Percentiles rank a stretch among this genome's conserved stretches.
Evolutionary conservation across 306 rosid genomes (phyloP).

Genomic region (Vigna mungo): DNA sequence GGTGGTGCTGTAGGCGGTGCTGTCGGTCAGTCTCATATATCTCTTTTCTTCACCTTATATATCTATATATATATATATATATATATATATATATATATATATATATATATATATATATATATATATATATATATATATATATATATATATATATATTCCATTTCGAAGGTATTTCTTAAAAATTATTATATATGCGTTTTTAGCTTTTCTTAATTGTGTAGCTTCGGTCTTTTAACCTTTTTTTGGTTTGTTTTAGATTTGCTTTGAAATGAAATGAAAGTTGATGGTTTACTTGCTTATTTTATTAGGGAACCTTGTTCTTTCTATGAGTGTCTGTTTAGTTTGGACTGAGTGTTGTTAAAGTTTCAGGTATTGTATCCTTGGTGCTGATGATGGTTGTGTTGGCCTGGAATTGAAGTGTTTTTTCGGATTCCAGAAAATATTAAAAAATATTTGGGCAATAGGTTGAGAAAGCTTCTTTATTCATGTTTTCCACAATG

Average conservation of each 20-base stretch:
- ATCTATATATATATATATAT: too few relatives aligned
- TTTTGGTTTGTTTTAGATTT: not conserved
- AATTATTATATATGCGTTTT: not conserved
- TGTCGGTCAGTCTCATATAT: conserved; percentile 54
- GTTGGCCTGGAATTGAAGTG: not conserved
- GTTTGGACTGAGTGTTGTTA: not conserved
- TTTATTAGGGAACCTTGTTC: conserved; percentile 1
- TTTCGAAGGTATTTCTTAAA: not conserved
- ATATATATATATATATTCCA: too few relatives aligned
- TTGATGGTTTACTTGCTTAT: not conserved
- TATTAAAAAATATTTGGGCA: not conserved
- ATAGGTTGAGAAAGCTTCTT: not conserved
- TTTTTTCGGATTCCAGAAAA: not conserved
- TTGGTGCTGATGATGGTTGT: not conserved
- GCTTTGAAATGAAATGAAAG: not conserved
- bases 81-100: too few relatives aligned
- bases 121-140: too few relatives aligned
- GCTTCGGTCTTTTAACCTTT: not conserved
- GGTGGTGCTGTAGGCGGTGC: conserved; percentile 85
- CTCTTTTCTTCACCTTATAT: not conserved
- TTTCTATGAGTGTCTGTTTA: not conserved
- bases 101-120: too few relatives aligned
- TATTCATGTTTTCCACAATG: not conserved
- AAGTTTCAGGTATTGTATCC: not conserved
- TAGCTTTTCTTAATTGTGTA: not conserved